Conservation (phyloP, 352 stramenopile genomes). For the Globisporangium takayamanum region DNA sequence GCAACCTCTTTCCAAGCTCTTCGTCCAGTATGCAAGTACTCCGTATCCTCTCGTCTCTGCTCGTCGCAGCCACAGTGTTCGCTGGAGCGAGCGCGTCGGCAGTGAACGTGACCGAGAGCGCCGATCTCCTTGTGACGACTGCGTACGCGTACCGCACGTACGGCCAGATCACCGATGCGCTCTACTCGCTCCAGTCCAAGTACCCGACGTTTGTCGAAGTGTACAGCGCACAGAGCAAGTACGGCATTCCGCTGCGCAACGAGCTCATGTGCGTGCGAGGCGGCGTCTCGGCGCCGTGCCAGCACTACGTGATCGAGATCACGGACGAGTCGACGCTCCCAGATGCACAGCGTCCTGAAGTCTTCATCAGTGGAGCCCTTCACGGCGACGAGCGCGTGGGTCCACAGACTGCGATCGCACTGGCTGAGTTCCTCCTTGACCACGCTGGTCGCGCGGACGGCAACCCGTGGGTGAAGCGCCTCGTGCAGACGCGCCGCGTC, state of each 20-base stretch:
- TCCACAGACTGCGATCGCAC: constrained; percentile 75
- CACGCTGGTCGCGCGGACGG: constrained; percentile 38
- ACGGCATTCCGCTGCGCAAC: constrained; percentile 42
- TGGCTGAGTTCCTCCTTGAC: constrained; percentile 55
- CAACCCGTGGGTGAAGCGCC: constrained; percentile 44
- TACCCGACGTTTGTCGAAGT: constrained; percentile 71
- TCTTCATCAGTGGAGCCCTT: constrained; percentile 92
- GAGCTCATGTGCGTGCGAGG: constrained; percentile 47
- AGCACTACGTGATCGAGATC: constrained; percentile 83
- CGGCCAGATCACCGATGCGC: constrained; percentile 55
- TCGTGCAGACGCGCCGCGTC: constrained; percentile 79
- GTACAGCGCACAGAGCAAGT: constrained; percentile 74
- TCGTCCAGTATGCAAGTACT: constrained; percentile 4
- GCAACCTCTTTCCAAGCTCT: not conserved
- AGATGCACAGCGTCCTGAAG: constrained; percentile 75
- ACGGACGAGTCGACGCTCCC: constrained; percentile 64
- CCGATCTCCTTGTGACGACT: not conserved
- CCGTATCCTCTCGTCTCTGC: not conserved
- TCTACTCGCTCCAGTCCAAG: constrained; percentile 43
- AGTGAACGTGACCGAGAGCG: not conserved
- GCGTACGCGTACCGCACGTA: constrained; percentile 59
- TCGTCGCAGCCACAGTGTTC: constrained; percentile 1
- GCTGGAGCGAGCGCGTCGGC: not conserved
- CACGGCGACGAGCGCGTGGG: constrained; percentile 94
- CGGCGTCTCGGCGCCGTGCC: constrained; percentile 34